A percentile compares a stretch with the other conserved stretches of the same genome.
These are phyloP conservation scores for Hanseniaspora hatyaiensis DNA, from an alignment of 805 yeast species.

Conservation along the genomic window DNA sequence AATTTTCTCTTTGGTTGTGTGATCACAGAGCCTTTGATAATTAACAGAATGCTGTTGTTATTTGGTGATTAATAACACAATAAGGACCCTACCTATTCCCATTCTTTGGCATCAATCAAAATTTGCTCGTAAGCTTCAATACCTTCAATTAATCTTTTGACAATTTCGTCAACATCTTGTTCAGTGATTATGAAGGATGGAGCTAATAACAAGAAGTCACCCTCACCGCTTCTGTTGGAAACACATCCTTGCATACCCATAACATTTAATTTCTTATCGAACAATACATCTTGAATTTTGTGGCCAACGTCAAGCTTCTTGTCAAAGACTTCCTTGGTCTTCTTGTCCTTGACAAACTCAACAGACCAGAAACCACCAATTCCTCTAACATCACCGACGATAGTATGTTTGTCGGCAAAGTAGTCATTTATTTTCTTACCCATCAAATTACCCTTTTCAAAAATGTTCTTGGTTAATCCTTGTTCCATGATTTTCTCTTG, in stretches of 20 bases:
- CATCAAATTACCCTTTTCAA: constrained; percentile 35
- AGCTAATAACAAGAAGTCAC: constrained; percentile 37
- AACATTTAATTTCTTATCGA: constrained; percentile 36
- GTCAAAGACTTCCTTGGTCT: constrained; percentile 41
- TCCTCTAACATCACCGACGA: constrained; percentile 53
- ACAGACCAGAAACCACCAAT: constrained; percentile 49
- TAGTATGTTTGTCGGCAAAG: constrained; percentile 27
- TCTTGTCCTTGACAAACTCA: constrained; percentile 44
- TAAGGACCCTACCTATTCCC: no score
- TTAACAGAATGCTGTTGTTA: no score
- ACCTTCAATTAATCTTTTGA: constrained; percentile 32
- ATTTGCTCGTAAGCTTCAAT: constrained; percentile 28
- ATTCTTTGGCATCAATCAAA: constrained; percentile 20
- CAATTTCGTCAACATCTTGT: constrained; percentile 35
- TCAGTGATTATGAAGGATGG: constrained; percentile 38
- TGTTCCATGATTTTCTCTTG: constrained; percentile 33
- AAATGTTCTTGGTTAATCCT: constrained; percentile 33
- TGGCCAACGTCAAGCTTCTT: constrained; percentile 31
- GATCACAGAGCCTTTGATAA: no score
- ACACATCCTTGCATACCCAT: constrained; percentile 40
- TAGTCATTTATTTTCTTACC: constrained; percentile 31
- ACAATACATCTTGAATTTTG: constrained; percentile 28
- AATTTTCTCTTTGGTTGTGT: no score
- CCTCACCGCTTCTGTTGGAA: constrained; percentile 23
- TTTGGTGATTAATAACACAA: no score